Evolutionary conservation across 495 filamentous ascomycete species (phyloP), one percentile per base, ranked within the genome.

Genomic region (Poronia punctata): DNA sequence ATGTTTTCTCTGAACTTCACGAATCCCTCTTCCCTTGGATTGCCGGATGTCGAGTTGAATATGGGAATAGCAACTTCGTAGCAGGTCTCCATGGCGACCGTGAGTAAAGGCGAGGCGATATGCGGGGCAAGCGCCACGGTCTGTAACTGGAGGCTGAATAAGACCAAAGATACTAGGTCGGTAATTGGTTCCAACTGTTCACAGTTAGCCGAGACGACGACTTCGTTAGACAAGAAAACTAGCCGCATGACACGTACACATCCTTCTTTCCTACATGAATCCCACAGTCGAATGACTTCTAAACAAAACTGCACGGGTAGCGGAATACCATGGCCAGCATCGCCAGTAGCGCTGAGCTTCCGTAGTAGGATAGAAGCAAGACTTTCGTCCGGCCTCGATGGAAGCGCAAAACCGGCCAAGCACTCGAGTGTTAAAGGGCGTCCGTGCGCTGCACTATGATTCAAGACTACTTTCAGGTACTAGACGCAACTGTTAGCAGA

Each of bases 331-430:
- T 68, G 56, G 0, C 47, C 17, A 18, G 66, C 41, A 27, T 49
- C 51, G 5, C 61, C 62, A 38, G 65, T 51, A 9, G 52, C 48
- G 1, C 64, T 62, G 4, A 73, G 45, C 26, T 61, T 65, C 23
- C 65, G 59, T 37, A 71, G 58, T 28, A 71, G 56, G 35, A 66
- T 62, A 8, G 65, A 63, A 3, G 68, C 56, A 7, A 73, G 54
- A 5, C 64, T 64, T 39, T 56, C 57, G 5, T 28, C 45, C 1
- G 61, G 59, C 8, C 65, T 56, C 1, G 66, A 66, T 1, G 66
- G 65, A 28, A 70, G 62, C 15, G 46, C 34, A 40, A 60, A 68
- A 15, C 53, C 52, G 8, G 69, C 56, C 5, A 73, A 56, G 14
- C 55, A 50, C 22, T 73, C 69, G 26, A 73, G 66, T 3, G 59